Conservation (phyloP, 2,329 filamentous ascomycete species). For the Talaromyces funiculosus region DNA sequence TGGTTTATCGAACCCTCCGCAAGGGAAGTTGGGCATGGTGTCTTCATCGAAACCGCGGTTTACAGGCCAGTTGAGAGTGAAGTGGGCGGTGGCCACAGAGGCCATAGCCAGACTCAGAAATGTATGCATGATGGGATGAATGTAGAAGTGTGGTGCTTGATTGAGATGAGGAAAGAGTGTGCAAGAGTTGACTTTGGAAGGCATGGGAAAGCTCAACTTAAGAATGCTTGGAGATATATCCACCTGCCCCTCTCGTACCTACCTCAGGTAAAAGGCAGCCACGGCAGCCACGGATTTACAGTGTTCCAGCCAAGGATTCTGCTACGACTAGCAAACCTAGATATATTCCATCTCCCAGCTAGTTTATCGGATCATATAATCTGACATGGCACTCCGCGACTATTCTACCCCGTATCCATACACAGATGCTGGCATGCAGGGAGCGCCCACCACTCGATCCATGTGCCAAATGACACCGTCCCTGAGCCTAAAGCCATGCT, state of each 20-base stretch:
- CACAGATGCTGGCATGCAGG: neutral
- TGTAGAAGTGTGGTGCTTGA: neutral
- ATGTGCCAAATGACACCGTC: neutral
- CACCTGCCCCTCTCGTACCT: neutral
- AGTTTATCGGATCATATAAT: neutral
- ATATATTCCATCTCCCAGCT: neutral
- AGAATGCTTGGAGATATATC: neutral
- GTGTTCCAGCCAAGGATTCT: neutral
- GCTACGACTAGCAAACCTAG: neutral
- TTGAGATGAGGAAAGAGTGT: neutral
- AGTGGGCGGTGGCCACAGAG: slow-evolving; percentile 50
- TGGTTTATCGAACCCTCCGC: slow-evolving; percentile 44
- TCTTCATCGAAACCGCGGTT: slow-evolving; percentile 47
- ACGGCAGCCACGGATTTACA: neutral
- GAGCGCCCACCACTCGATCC: neutral
- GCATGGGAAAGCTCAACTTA: neutral
- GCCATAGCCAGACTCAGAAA: slow-evolving; percentile 30
- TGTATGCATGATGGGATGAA: slow-evolving; percentile 5
- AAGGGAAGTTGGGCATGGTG: slow-evolving; percentile 43
- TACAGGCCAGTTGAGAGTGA: slow-evolving; percentile 49
- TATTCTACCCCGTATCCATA: neutral
- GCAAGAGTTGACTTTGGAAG: neutral
- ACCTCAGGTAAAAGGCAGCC: neutral
- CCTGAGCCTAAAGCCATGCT: neutral
- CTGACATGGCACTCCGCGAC: neutral